Percentiles rank a stretch among this genome's conserved stretches.
phyloP scores from a whole-genome alignment of 2,329 filamentous ascomycete species.

The Neophaeococcomyces aloes region DNA sequence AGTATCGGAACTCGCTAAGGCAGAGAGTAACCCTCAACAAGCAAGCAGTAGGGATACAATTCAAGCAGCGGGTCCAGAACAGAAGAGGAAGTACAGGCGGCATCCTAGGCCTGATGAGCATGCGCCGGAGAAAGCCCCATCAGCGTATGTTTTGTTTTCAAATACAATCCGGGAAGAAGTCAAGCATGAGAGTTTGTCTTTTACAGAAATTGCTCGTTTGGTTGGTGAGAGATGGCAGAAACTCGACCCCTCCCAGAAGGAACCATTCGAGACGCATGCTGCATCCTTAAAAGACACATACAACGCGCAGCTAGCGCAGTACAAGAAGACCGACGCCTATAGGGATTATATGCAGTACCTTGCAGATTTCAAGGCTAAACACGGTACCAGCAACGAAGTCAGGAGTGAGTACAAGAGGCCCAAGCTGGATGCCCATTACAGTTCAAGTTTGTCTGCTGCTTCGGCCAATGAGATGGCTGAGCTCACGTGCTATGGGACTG shows the following conservation, averaged over 20 bases:
- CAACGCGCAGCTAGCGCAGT: constrained; percentile 59
- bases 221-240: constrained; percentile 76
- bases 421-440: constrained; percentile 31
- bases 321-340: constrained; percentile 66
- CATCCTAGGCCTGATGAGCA: constrained; percentile 58
- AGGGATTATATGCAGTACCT: constrained; percentile 61
- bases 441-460: constrained; percentile 16
- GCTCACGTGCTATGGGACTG: constrained; percentile 1
- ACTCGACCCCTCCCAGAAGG: constrained; percentile 55
- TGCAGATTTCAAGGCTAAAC: constrained; percentile 66
- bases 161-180: constrained; percentile 66
- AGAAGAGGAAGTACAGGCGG: constrained; percentile 23
- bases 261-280: constrained; percentile 61
- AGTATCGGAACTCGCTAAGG: constrained; percentile 26
- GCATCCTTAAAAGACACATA: constrained; percentile 66
- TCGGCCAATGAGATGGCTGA: not conserved
- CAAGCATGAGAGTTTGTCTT: constrained; percentile 64
- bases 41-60: constrained; percentile 1
- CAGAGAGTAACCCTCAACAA: constrained; percentile 37
- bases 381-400: constrained; percentile 29
- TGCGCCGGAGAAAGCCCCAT: constrained; percentile 68
- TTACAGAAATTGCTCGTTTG: constrained; percentile 73
- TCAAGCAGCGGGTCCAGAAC: constrained; percentile 10
- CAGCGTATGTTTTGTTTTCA: constrained; percentile 76
- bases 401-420: constrained; percentile 33